These are phyloP conservation scores for Aureoboletus auriporus DNA, from an alignment of 768 basidiomycete species.

Conservation along the genomic window DNA sequence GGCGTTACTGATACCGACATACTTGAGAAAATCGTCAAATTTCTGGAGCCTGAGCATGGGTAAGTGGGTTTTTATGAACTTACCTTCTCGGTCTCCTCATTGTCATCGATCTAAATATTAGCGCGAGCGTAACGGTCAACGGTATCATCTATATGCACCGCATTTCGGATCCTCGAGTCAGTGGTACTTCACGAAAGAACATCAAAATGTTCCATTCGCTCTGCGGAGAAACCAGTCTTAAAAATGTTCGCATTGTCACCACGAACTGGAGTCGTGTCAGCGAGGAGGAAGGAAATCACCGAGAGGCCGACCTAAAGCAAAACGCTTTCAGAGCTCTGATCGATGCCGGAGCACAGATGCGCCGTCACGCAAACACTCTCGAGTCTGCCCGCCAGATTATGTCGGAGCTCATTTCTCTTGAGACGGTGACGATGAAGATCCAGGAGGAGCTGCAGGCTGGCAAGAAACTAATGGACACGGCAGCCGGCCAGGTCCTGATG, in stretches of 20 bases:
- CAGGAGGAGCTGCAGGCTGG: constrained; percentile 44
- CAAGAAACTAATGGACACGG: constrained; percentile 41
- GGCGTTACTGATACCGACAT: constrained; percentile 18
- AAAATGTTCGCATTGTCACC: constrained; percentile 44
- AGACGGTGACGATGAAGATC: constrained; percentile 38
- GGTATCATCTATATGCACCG: constrained; percentile 48
- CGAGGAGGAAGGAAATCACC: constrained; percentile 20
- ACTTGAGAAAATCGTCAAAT: constrained; percentile 11
- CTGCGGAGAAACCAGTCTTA: constrained; percentile 39
- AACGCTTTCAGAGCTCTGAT: constrained; percentile 42
- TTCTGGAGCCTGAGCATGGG: not conserved
- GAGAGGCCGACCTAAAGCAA: constrained; percentile 28
- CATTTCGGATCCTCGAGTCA: constrained; percentile 42
- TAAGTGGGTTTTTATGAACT: not conserved
- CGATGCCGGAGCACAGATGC: constrained; percentile 37
- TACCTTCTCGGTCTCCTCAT: not conserved
- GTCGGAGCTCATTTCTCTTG: constrained; percentile 31
- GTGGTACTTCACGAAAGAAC: constrained; percentile 38
- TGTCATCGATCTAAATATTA: not conserved
- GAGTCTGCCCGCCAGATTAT: constrained; percentile 41
- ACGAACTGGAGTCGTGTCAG: constrained; percentile 42
- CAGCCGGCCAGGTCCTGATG: constrained; percentile 40
- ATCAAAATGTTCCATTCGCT: constrained; percentile 42
- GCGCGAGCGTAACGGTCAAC: constrained; percentile 23
- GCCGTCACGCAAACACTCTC: constrained; percentile 35